phyloP scores from a whole-genome alignment of 805 yeast species.

The Tetrapisispora arboricola region DNA sequence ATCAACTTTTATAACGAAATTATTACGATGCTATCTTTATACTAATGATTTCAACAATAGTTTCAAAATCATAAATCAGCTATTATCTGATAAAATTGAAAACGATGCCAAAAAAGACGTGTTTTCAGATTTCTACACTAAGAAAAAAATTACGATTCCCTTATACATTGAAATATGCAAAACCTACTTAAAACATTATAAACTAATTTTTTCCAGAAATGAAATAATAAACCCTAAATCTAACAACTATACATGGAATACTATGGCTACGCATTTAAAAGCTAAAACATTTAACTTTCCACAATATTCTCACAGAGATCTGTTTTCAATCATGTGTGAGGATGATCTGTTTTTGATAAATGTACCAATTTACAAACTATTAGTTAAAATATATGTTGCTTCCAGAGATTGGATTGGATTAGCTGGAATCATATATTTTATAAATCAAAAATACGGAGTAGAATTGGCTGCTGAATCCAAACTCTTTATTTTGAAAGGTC shows the following conservation, averaged over 20 bases:
- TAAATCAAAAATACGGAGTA: conserved; percentile 12
- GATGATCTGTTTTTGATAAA: conserved; percentile 18
- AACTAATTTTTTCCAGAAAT: not conserved
- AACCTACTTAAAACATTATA: conserved; percentile 15
- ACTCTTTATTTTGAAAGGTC: conserved; percentile 14
- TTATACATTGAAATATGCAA: conserved; percentile 29
- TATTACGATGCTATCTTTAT: conserved; percentile 28
- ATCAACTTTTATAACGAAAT: conserved; percentile 31
- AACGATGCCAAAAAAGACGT: conserved; percentile 7
- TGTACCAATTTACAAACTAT: conserved; percentile 8
- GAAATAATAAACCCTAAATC: not conserved
- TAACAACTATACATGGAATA: conserved; percentile 1
- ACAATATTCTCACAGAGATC: not conserved
- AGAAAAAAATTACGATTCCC: conserved; percentile 11
- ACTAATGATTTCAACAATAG: conserved; percentile 25
- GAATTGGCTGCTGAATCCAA: conserved; percentile 4
- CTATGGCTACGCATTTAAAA: not conserved
- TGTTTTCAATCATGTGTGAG: conserved; percentile 11
- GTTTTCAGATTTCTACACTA: conserved; percentile 7
- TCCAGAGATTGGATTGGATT: conserved; percentile 19
- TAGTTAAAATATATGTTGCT: conserved; percentile 14
- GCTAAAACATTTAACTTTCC: not conserved
- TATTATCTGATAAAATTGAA: conserved; percentile 14
- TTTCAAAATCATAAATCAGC: conserved; percentile 26
- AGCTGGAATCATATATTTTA: conserved; percentile 13